Evolutionary conservation across 108 stramenopile genomes (phyloP), one percentile per base, ranked within the genome.

Genomic region (Pseudonitzschia multistriata): DNA sequence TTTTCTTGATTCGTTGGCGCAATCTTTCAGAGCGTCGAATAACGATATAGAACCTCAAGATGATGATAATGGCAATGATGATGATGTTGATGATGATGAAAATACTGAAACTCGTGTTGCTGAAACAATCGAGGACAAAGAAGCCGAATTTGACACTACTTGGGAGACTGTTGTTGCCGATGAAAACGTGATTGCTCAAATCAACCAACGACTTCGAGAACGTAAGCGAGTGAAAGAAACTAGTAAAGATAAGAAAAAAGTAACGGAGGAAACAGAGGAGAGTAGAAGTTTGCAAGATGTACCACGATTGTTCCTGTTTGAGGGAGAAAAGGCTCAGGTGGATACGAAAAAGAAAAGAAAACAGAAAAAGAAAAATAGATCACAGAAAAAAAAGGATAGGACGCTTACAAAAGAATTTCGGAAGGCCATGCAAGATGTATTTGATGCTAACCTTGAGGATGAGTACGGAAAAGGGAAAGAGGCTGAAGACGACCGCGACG

Each of bases 121-220:
- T 15, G 68, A 33, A 35, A 70, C 66, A 25, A 21, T 65, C 40
- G 47, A 37, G 36, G 31, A 35, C 53, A 67, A 71, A 40, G 53
- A 71, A 49, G 70, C 70, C 28, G 64, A 70, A 59, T 77, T 77
- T 56, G 60, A 77, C 30, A 42, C 28, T 45, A 54, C 63, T 15
- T 77, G 76, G 76, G 76, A 77, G n/a, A 71, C 24, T n/a, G 55
- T 66, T 48, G 64, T 62, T 13, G 70, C 69, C 36, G 76, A 77
- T 35, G 68, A 71, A 60, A 52, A 56, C 0, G 64, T 71, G 21
- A 61, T 63, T 35, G 70, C 64, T 34, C 69, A 77, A 67, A 71
- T 77, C 54, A 77, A 60, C 19, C 76, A 77, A 39, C 64, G 69
- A 3, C 62, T 67, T 45, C 52, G 70, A 49, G 34, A 68, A 37